Base-by-base conservation (phyloP, 176 grass and related monocot species). In the Cocos nucifera region DNA sequence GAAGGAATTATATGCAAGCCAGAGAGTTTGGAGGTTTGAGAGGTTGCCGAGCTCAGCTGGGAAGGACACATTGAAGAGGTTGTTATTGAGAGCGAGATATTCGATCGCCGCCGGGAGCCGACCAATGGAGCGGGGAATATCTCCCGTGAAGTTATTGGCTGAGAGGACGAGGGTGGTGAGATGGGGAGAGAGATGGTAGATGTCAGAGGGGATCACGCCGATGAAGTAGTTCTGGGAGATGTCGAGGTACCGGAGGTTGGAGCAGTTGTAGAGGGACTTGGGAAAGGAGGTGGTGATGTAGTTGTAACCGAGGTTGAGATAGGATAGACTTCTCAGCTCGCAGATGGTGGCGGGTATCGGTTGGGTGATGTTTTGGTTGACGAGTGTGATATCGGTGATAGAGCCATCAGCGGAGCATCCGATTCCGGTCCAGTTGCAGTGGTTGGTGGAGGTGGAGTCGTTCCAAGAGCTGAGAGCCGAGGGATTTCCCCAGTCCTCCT, bases 351-450 rank as follows among this genome's bases (percentile, higher is more conserved):
- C 56, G 15, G 86, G 75, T 27, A 90, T 50, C 1, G 48, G 59
- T n/a, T 58, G 68, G 4, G 53, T 1, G 69, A 96, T 58, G 58
- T 56, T 27, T 20, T 28, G 0, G 81, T 0, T 48, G 1, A 1
- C 21, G 63, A 96, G 61, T 20, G 44, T 8, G 48, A 96, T 81
- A 2, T 0, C 6, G 3, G 62, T 24, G 75, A 96, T 76, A 1
- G 17, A 65, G 6, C 72, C 72, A 3, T 77, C 20, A 15, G 56
- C 5, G 54, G 77, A 73, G 72, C 86, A 90, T 2, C 6, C 1
- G 21, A 96, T 59, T n/a, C 72, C 51, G 2, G 51, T 35, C 92
- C 92, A 96, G 9, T 5, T 14, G 86, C 86, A 90, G 80, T 82
- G 63, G 27, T 60, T n/a, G 48, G 10, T 17, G 17, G 65, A 25